Percentiles rank a stretch among this genome's conserved stretches.
Conservation (phyloP, 140 eudicot species). For the Anethum foeniculum region DNA sequence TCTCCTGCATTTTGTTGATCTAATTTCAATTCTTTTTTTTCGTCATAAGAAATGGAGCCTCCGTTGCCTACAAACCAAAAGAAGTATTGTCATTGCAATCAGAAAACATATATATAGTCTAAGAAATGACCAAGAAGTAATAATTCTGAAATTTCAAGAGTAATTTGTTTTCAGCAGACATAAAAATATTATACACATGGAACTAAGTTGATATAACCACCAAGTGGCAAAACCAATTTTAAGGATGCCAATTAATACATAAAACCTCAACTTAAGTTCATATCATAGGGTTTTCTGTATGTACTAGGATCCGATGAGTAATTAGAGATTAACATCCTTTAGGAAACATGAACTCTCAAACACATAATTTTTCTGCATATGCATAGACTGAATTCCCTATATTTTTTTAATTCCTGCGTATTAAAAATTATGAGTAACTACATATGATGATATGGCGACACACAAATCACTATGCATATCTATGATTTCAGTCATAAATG, state of each 20-base stretch:
- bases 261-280: not conserved
- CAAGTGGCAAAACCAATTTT: not conserved
- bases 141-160: not conserved
- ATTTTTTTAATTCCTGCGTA: not conserved
- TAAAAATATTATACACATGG: not conserved
- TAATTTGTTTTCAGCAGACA: not conserved
- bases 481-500: not conserved
- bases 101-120: not conserved
- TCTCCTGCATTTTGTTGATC: constrained; percentile 33
- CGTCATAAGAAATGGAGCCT: constrained; percentile 31
- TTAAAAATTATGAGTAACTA: not conserved
- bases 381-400: not conserved
- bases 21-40: constrained; percentile 26
- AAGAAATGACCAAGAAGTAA: not conserved
- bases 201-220: not conserved
- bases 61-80: constrained; percentile 21
- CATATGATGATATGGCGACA: not conserved
- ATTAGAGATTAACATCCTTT: not conserved
- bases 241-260: not conserved
- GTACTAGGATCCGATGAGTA: not conserved
- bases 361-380: not conserved
- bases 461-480: not conserved
- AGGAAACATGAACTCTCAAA: not conserved
- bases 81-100: not conserved
- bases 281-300: not conserved